These are phyloP conservation scores for Phoma sp. DNA, from an alignment of 2,329 filamentous ascomycete genomes.

Conservation along the genomic window DNA sequence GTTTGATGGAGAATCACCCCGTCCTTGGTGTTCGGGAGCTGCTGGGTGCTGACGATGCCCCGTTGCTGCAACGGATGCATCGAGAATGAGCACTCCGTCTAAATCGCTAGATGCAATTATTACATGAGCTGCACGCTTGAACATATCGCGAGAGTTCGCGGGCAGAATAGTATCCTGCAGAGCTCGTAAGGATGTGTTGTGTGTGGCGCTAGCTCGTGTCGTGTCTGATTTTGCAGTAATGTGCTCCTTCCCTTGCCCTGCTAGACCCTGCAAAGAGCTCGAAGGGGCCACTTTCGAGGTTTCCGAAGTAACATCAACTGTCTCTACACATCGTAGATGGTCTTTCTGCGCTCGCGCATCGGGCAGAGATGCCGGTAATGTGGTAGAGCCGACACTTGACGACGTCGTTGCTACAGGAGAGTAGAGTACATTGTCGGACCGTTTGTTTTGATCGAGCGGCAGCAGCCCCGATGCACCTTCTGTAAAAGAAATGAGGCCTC, in stretches of 20 bases:
- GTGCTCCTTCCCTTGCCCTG: not conserved
- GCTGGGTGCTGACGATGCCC: slow-evolving; percentile 18
- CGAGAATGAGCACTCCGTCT: slow-evolving; percentile 44
- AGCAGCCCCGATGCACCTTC: slow-evolving; percentile 34
- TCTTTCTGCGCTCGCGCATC: not conserved
- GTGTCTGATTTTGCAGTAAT: slow-evolving; percentile 3
- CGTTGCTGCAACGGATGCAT: slow-evolving; percentile 39
- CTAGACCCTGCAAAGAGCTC: not conserved
- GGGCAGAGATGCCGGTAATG: not conserved
- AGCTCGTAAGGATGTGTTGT: slow-evolving; percentile 21
- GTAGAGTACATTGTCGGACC: not conserved
- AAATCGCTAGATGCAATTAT: slow-evolving; percentile 41
- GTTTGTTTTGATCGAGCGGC: slow-evolving; percentile 16
- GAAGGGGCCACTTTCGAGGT: slow-evolving; percentile 5
- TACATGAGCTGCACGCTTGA: slow-evolving; percentile 41
- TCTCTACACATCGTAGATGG: not conserved
- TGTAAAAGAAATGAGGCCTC: slow-evolving; percentile 40
- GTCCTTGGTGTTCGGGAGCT: slow-evolving; percentile 5
- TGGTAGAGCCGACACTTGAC: not conserved
- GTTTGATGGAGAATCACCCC: slow-evolving; percentile 1
- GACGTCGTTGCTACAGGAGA: slow-evolving; percentile 4
- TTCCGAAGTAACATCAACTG: slow-evolving; percentile 1
- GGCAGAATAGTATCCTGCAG: slow-evolving; percentile 42
- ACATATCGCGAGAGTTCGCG: slow-evolving; percentile 38
- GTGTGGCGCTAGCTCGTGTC: slow-evolving; percentile 13